A percentile compares a stretch with the other conserved stretches of the same genome.
Conservation (phyloP, 176 grass and related monocot genomes). For the Neostapfia colusana region DNA sequence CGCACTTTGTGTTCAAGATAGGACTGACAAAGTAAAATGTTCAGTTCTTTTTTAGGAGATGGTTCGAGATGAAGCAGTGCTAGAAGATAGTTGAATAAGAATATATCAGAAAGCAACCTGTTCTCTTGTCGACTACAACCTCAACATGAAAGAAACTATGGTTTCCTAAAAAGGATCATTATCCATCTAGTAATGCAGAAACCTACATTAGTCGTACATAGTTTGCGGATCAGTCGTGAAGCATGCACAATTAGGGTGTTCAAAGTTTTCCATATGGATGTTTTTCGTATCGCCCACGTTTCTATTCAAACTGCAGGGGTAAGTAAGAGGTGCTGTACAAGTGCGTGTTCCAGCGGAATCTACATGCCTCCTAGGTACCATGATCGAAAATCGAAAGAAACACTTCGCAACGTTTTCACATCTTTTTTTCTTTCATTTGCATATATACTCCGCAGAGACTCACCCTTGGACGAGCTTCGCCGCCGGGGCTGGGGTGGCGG, state of each 20-base stretch:
- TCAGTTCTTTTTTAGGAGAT: background rate
- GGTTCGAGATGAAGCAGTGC: background rate
- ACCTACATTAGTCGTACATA: background rate
- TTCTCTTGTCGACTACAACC: background rate
- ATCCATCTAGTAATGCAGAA: background rate
- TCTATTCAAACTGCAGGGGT: background rate
- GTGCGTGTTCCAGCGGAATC: background rate
- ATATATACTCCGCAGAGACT: no score
- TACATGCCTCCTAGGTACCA: background rate
- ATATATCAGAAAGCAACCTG: background rate
- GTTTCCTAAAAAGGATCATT: background rate
- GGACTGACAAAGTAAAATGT: conserved; percentile 32
- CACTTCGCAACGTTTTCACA: background rate
- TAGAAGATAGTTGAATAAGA: background rate
- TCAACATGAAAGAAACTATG: background rate
- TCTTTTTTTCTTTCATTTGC: no score
- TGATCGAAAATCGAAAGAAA: background rate
- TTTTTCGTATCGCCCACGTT: background rate
- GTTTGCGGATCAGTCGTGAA: background rate
- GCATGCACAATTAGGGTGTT: background rate
- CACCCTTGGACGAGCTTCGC: conserved; percentile 22
- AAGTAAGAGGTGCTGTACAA: background rate
- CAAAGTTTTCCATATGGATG: background rate
- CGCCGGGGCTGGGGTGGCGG: no score
- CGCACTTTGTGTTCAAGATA: conserved; percentile 40